A percentile compares a stretch with the other conserved stretches of the same genome.
phyloP scores from a whole-genome alignment of 225 moss, liverwort and hornwort genomes.

The Sphagnum contortum region DNA sequence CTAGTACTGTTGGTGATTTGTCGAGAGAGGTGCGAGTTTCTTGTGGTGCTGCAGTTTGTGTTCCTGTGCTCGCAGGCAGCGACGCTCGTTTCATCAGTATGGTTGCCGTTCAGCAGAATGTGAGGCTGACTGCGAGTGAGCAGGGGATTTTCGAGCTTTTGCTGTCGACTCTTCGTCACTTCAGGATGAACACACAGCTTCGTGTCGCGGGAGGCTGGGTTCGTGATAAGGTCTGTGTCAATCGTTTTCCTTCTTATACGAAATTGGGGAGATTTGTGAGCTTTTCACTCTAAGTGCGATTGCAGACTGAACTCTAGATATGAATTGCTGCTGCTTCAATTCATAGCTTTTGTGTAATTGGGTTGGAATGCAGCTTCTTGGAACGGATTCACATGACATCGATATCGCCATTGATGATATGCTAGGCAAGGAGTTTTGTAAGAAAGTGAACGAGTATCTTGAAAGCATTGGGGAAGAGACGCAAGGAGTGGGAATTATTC shows the following conservation, averaged over 20 bases:
- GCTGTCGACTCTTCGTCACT: slow-evolving; percentile 53
- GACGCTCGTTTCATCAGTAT: no score
- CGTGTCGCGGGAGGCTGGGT: slow-evolving; percentile 97
- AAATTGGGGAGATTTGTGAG: no score
- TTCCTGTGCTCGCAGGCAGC: no score
- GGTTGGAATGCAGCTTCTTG: slow-evolving; percentile 53
- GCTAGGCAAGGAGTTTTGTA: slow-evolving; percentile 72
- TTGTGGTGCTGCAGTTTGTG: no score
- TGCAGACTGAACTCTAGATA: no score
- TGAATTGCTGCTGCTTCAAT: neutral
- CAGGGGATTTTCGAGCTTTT: slow-evolving; percentile 52
- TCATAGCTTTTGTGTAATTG: neutral
- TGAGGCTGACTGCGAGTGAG: slow-evolving; percentile 60
- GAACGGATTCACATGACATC: slow-evolving; percentile 71
- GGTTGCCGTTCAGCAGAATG: slow-evolving; percentile 15
- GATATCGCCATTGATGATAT: slow-evolving; percentile 90
- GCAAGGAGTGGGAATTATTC: slow-evolving; percentile 61
- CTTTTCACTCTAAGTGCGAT: no score
- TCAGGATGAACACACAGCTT: slow-evolving; percentile 57
- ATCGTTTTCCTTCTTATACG: no score
- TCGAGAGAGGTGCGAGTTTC: no score
- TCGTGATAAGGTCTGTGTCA: slow-evolving; percentile 64
- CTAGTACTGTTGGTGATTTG: no score
- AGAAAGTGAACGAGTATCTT: slow-evolving; percentile 84
- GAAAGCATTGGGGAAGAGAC: slow-evolving; percentile 66